These are phyloP conservation scores for Gonapodya prolifera DNA, from an alignment of 192 early-diverging fungal species.

Conservation along the genomic window DNA sequence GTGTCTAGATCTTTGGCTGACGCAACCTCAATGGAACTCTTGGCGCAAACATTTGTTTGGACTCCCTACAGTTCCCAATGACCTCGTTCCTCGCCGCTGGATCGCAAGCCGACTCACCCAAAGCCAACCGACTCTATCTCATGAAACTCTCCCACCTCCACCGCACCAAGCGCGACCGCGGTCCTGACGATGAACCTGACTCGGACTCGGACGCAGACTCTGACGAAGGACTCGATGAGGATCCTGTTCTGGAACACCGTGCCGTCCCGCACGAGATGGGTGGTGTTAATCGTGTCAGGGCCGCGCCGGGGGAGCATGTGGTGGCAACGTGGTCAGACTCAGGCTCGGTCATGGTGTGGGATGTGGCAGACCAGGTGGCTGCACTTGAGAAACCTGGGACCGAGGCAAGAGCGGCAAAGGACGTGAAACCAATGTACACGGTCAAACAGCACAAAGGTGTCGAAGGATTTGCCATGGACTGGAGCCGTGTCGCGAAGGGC, in stretches of 20 bases:
- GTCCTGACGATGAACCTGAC: constrained; percentile 18
- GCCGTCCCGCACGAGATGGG: constrained; percentile 65
- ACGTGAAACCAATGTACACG: constrained; percentile 56
- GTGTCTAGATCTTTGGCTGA: neutral
- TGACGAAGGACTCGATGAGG: constrained; percentile 82
- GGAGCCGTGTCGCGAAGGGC: constrained; percentile 56
- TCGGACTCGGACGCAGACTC: constrained; percentile 53
- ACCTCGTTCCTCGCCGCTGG: constrained; percentile 90
- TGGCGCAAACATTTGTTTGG: too few species aligned
- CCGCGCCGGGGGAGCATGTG: constrained; percentile 61
- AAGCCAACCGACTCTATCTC: constrained; percentile 81
- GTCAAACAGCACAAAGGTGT: constrained; percentile 65
- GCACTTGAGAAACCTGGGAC: constrained; percentile 73
- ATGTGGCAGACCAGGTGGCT: constrained; percentile 59
- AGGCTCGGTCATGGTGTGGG: constrained; percentile 91
- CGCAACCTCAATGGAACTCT: constrained; percentile 3
- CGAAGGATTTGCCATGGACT: constrained; percentile 96
- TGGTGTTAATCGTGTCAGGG: constrained; percentile 83
- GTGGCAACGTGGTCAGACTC: constrained; percentile 88
- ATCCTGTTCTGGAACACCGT: constrained; percentile 79
- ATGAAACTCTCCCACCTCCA: constrained; percentile 94
- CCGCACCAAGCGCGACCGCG: constrained; percentile 83
- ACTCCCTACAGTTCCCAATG: constrained; percentile 60
- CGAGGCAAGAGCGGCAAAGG: constrained; percentile 30
- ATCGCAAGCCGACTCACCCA: constrained; percentile 69